phyloP scores from a whole-genome alignment of 202 grass and related monocot species.

The Setaria viridis region DNA sequence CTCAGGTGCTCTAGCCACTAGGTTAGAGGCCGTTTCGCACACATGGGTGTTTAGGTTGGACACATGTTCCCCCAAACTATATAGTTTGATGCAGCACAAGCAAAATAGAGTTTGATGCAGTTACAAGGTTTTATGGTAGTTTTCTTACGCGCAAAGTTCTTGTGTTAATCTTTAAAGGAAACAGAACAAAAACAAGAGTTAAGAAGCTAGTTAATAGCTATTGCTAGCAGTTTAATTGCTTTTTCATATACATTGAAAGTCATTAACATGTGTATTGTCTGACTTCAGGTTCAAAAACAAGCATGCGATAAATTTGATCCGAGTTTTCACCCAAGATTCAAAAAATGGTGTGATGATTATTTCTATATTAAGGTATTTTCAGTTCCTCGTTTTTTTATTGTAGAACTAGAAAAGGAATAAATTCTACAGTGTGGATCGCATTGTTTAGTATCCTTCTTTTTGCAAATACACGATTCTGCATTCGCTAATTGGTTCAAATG shows the following conservation, averaged over 20 bases:
- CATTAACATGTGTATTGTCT: slow-evolving; percentile 24
- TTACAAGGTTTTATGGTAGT: neutral
- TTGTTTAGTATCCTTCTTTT: neutral
- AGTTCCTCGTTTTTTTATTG: neutral
- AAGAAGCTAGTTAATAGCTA: no score
- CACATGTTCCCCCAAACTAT: no score
- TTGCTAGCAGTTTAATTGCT: neutral
- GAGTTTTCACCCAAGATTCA: slow-evolving; percentile 95
- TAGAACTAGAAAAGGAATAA: neutral
- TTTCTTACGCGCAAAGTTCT: neutral
- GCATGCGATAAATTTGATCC: slow-evolving; percentile 96
- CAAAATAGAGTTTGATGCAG: neutral
- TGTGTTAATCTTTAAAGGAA: neutral
- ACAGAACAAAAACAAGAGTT: no score
- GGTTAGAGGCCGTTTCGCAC: no score
- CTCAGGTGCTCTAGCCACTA: no score
- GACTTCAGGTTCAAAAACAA: slow-evolving; percentile 85
- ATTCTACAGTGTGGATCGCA: neutral
- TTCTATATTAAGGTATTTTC: slow-evolving; percentile 90
- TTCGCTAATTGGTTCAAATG: neutral
- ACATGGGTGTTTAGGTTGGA: no score
- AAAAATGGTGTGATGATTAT: slow-evolving; percentile 99
- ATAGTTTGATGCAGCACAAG: neutral
- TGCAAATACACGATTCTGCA: neutral
- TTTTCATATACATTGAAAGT: neutral